Percentiles rank a stretch among this genome's conserved stretches.
phyloP scores from a whole-genome alignment of 1,284 basidiomycete species.

The Gomphus sp. region DNA sequence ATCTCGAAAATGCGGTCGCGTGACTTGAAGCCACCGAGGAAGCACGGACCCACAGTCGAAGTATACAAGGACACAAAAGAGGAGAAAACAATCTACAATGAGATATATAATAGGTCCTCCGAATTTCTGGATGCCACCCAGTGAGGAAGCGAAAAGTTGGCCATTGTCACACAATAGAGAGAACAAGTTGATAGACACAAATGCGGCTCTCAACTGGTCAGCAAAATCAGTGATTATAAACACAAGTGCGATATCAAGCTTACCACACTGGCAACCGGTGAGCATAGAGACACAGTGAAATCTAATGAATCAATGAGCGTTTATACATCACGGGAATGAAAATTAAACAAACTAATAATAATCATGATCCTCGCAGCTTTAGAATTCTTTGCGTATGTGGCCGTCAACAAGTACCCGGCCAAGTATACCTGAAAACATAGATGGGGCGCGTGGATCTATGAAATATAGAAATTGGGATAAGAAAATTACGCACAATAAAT shows the following conservation, averaged over 20 bases:
- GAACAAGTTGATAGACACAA: constrained; percentile 72
- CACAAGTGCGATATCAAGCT: not conserved
- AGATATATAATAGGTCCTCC: constrained; percentile 74
- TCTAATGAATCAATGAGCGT: constrained; percentile 25
- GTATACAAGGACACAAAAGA: constrained; percentile 50
- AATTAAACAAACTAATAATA: constrained; percentile 38
- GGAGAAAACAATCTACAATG: constrained; percentile 42
- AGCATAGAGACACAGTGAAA: constrained; percentile 56
- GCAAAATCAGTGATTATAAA: constrained; percentile 3
- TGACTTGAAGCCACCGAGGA: constrained; percentile 18
- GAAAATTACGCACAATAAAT: constrained; percentile 43
- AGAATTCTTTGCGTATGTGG: constrained; percentile 61
- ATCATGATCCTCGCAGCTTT: constrained; percentile 45
- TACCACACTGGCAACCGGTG: constrained; percentile 64
- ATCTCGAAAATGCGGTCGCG: constrained; percentile 4
- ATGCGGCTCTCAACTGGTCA: constrained; percentile 45
- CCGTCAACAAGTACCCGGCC: constrained; percentile 54
- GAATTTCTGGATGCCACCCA: constrained; percentile 48
- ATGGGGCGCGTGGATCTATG: not conserved
- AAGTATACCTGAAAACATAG: constrained; percentile 26
- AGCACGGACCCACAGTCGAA: constrained; percentile 50
- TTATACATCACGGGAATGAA: not conserved
- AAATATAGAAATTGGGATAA: not conserved
- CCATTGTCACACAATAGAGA: constrained; percentile 59
- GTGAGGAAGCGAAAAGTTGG: constrained; percentile 35